Evolutionary conservation across 2,329 filamentous ascomycete species (phyloP).

Genomic region (Beauveria medogensis): DNA sequence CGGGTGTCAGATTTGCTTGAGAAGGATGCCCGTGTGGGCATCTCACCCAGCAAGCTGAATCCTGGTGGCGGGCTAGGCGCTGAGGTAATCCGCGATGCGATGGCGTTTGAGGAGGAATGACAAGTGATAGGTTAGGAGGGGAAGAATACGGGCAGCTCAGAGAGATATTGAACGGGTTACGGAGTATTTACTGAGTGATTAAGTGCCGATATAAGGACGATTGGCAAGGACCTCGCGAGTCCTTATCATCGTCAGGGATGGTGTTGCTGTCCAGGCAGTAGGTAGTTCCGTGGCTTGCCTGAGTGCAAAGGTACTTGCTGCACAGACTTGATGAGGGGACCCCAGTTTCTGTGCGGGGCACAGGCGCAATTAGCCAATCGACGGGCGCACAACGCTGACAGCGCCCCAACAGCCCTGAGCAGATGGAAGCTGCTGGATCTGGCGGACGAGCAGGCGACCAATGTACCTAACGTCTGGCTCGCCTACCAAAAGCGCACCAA

Average conservation of each 20-base stretch:
- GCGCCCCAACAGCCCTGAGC: conserved; percentile 10
- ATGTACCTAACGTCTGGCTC: background rate
- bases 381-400: background rate
- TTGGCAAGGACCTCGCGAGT: background rate
- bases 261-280: background rate
- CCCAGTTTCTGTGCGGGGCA: conserved; percentile 2
- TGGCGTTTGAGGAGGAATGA: background rate
- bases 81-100: conserved; percentile 1
- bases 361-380: background rate
- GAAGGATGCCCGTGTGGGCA: background rate
- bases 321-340: background rate
- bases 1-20: conserved; percentile 1
- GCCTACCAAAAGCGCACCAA: background rate
- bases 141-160: too few species aligned
- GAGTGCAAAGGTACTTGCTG: background rate
- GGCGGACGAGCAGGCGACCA: background rate
- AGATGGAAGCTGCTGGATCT: conserved; percentile 11
- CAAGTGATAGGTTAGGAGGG: background rate
- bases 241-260: background rate
- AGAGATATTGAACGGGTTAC: background rate
- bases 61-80: background rate
- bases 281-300: background rate
- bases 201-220: background rate
- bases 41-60: background rate
- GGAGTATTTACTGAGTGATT: too few species aligned